A percentile compares a stretch with the other conserved stretches of the same genome.
phyloP scores from a whole-genome alignment of 441 rosid genomes.

The Isatis lusitanica region DNA sequence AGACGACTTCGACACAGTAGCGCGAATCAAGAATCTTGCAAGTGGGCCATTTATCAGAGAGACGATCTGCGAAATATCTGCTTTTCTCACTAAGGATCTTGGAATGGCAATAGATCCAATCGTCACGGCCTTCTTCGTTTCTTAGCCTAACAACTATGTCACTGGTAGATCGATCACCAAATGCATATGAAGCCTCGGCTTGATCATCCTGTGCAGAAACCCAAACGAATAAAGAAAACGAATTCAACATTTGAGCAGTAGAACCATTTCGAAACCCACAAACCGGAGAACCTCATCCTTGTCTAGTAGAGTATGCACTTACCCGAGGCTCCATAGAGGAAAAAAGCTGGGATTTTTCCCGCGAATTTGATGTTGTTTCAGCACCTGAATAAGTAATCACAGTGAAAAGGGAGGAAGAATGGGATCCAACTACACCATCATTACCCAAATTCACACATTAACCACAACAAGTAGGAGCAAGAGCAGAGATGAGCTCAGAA shows the following conservation, averaged over 20 bases:
- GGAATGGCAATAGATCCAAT: conserved; percentile 89
- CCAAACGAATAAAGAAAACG: conserved; percentile 5
- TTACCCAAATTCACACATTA: not conserved
- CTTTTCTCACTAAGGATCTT: conserved; percentile 61
- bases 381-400: conserved; percentile 26
- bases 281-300: not conserved
- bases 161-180: conserved; percentile 82
- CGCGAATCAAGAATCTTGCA: conserved; percentile 93
- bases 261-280: not conserved
- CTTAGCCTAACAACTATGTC: conserved; percentile 86
- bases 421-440: conserved; percentile 17
- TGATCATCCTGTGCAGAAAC: conserved; percentile 38
- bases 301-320: conserved; percentile 12
- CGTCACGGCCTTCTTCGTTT: conserved; percentile 80
- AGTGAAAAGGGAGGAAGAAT: conserved; percentile 8
- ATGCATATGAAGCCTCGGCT: conserved; percentile 48
- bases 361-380: not conserved
- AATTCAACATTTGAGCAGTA: not conserved
- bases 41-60: conserved; percentile 91
- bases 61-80: conserved; percentile 85
- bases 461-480: not conserved
- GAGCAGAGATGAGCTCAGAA: conserved; percentile 16
- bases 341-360: not conserved
- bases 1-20: conserved; percentile 79
- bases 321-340: conserved; percentile 38